A percentile compares a stretch with the other conserved stretches of the same genome.
These are phyloP conservation scores for Lotmaria passim DNA, from an alignment of 208 protist genomes.

Conservation along the genomic window DNA sequence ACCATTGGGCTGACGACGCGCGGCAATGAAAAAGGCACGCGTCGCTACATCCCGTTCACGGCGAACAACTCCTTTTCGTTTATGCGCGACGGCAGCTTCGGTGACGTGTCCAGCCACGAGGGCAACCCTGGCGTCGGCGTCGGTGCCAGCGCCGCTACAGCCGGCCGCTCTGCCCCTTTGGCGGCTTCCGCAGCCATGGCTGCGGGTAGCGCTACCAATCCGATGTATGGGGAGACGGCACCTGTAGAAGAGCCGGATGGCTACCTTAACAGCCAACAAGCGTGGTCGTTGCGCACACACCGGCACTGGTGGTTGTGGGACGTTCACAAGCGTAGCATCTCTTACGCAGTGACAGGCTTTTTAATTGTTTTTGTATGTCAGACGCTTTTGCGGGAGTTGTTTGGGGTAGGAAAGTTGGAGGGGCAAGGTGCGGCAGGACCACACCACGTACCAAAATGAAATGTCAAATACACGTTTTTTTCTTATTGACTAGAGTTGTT, in stretches of 20 bases:
- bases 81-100: conserved; percentile 15
- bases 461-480: not conserved
- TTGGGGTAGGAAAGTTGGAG: conserved; percentile 21
- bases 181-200: too few relatives aligned
- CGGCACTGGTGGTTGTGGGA: conserved; percentile 82
- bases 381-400: conserved; percentile 40
- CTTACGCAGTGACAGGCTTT: conserved; percentile 57
- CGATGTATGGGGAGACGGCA: conserved; percentile 15
- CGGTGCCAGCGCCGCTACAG: not conserved
- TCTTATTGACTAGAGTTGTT: not conserved
- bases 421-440: not conserved
- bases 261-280: conserved; percentile 42
- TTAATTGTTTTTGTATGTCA: conserved; percentile 48
- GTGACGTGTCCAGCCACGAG: not conserved
- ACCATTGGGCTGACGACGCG: conserved; percentile 37
- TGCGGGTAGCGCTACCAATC: not conserved
- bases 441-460: too few relatives aligned
- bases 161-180: too few relatives aligned
- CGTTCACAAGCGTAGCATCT: conserved; percentile 51
- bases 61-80: conserved; percentile 36
- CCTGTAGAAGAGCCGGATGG: conserved; percentile 40
- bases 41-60: conserved; percentile 32
- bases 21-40: conserved; percentile 37
- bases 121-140: not conserved
- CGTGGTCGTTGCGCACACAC: conserved; percentile 69